Conservation (phyloP, 345 rosid genomes). For the Aethionema arabicum region DNA sequence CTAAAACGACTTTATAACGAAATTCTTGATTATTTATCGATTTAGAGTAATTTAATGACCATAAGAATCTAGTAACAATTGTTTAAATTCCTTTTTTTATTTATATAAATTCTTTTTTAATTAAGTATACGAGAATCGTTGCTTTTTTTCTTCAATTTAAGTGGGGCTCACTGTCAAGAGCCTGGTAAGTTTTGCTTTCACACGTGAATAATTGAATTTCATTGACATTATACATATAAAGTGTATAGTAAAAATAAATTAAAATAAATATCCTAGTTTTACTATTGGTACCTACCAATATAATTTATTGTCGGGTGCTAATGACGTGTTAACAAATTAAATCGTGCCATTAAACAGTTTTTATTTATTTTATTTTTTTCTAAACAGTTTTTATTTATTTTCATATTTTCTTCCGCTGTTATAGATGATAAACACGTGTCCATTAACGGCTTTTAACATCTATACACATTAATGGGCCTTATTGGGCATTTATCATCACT, state of each 20-base stretch:
- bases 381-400: not conserved
- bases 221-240: not conserved
- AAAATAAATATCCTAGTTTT: too few relatives aligned
- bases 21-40: not conserved
- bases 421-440: too few relatives aligned
- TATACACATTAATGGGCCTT: too few relatives aligned
- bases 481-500: too few relatives aligned
- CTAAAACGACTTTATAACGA: not conserved
- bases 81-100: not conserved
- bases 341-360: not conserved
- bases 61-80: not conserved
- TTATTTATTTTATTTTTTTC: not conserved
- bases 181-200: slow-evolving; percentile 16
- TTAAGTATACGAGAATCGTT: slow-evolving; percentile 5
- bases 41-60: not conserved
- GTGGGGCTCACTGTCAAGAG: slow-evolving; percentile 16
- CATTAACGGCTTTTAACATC: too few relatives aligned
- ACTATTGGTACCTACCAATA: too few relatives aligned
- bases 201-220: slow-evolving; percentile 24
- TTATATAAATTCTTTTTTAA: not conserved
- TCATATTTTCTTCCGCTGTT: too few relatives aligned
- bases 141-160: slow-evolving; percentile 11
- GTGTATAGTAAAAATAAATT: too few relatives aligned
- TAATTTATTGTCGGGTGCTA: slow-evolving; percentile 1
- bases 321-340: slow-evolving; percentile 11